Base-by-base conservation (phyloP, 139 green algal genomes). In the Micractinium sp. region DNA sequence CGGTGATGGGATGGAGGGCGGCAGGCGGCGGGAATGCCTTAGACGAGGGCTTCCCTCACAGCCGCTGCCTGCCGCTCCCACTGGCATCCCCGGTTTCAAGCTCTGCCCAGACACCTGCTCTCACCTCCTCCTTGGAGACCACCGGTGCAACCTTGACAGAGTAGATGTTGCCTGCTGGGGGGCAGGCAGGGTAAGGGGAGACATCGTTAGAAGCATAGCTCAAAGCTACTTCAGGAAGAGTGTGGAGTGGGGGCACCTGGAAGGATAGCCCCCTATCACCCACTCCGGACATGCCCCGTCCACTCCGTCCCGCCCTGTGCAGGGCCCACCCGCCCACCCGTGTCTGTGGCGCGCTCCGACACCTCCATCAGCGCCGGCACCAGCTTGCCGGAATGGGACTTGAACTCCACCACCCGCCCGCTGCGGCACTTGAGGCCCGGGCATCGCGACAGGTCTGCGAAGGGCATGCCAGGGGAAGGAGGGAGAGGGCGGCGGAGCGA, bases 361-460 rank as follows among this genome's bases (percentile, higher is more conserved):
- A 85, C 29, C 47, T 85, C 47, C 80, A 85, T 69, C 80, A 85
- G 53, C 14, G 16, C 53, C 2, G 80, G 80, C 80, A 85, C 80
- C 47, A 41, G 47, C 80, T 85, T 85, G 47, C 80, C 80, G 53
- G 23, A 25, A 13, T 85, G 35, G 41, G 47, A 29, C 47, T 47
- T 36, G 47, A 69, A 85, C 53, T 85, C 80, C 80, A 85, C 80
- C 31, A 47, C 80, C 0, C 80, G 80, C 80, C 80, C 80, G 31
- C 47, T 73, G 47, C 80, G 80, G 53, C 80, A 85, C 31, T 85
- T 69, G 31, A 85, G 80, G 29, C 80, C 80, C 22, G 47, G 80
- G 47, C 47, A 69, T 47, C 80, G 80, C 20, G 47, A 73, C 47
- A 85, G 47, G 53, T 85, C 80, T 82, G 20, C 22, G 38, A 0